Evolutionary conservation across 768 basidiomycete species (phyloP), one percentile per base, ranked within the genome.

Genomic region (Pleurotus tuoliensis): DNA sequence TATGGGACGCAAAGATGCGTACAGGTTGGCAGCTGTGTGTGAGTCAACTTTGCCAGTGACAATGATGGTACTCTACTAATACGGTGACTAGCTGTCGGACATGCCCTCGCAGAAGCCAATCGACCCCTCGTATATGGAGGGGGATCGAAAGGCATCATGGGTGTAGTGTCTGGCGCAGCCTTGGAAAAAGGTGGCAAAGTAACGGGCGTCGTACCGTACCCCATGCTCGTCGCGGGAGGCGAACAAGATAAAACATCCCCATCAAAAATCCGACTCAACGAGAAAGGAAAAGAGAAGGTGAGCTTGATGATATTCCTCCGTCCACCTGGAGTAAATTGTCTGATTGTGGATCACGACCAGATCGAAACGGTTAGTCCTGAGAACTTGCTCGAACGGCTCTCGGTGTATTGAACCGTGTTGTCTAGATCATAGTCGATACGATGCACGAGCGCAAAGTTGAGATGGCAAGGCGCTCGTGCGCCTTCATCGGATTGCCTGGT

Each of bases 401-500:
- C 7, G 30, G 30, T 34, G 11, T 34, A 34, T 34, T 34, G 9
- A 34, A 1, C 30, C 30, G 30, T 34, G 1, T 11, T 34, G 30
- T 25, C 8, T 57, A 88, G 83, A 75, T 92, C 53, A 68, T 93
- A 5, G 90, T 92, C 2, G 74, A 82, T 58, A 88, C 88, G 0
- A 94, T 93, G 90, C 90, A 92, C 60, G 86, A 94, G 63, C 84
- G 95, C 12, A 98, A 98, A 66, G 78, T 89, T 7, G 85, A 90
- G 67, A 97, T 98, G 94, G 94, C 95, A 0, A 82, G 81, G 60
- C 76, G 88, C 7, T 83, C 82, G 0, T 78, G 81, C 15, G 94
- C 86, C 0, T 99, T 99, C 63, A 74, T 98, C 47, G 92, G 86
- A 9, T 74, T 99, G 16, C 95, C 96, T 1, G 96, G 96, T 16